Base-by-base conservation (phyloP, 371 early-diverging fungal species). In the Lichtheimia hyalospora region DNA sequence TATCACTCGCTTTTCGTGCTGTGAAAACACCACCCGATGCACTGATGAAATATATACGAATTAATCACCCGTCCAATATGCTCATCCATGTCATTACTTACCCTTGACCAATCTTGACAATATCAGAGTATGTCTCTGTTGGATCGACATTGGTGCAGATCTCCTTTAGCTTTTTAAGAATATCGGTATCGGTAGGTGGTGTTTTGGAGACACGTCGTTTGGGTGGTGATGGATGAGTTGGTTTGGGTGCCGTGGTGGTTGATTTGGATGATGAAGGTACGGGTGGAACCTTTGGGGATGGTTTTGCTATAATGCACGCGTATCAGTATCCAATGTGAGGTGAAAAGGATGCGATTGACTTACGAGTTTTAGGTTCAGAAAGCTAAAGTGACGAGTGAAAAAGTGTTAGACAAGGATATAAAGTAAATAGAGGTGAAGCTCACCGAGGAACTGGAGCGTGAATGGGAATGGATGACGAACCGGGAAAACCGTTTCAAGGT, bases 71-170 rank as follows among this genome's bases (percentile, higher is more conserved):
- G 43, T 7, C 16, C 39, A 20, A n/a, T 51, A 3, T 6, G 3
- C 6, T 34, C 34, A 34, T 34, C 34, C 34, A 34, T 46, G n/a
- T 46, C 46, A 3, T 46, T 46, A 6, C 55, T 21, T 71, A 91
- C 91, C 92, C 96, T 82, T 96, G 96, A 13, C 97, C 96, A 79
- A 97, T 95, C 81, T 95, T 95, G 57, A 89, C 84, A 64, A 95
- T 82, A 70, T 91, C 89, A 42, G 81, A 71, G 66, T 92, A 92
- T 43, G 85, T 64, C 57, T 81, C 77, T 34, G 82, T 85, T 12
- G 96, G 95, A 73, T 97, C 95, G 21, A 87, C 91, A 42, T 89
- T 89, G 49, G 89, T 93, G 75, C 95, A 94, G 41, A 97, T 89
- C 3, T 88, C 85, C 68, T 85, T 81, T 41, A 98, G 74, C 41